Evolutionary conservation across 2,329 filamentous ascomycete genomes (phyloP).

Genomic region (Emergomyces orientalis): DNA sequence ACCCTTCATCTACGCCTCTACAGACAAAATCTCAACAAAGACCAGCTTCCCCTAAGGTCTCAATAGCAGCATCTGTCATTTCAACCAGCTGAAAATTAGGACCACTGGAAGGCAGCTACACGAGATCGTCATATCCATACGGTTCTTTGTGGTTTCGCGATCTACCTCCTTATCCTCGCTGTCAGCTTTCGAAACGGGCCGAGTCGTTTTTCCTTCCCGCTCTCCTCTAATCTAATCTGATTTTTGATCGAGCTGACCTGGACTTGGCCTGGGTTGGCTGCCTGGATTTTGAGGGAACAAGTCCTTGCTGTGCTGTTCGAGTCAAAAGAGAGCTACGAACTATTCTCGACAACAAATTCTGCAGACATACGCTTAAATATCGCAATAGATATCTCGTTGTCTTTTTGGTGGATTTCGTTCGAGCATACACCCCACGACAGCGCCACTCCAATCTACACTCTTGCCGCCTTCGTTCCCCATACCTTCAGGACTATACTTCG

Average conservation of each 20-base stretch:
- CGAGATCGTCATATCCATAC: neutral
- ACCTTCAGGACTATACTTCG: neutral
- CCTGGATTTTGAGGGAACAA: neutral
- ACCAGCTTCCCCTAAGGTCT: neutral
- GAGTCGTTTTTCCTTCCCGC: neutral
- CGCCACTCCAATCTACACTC: neutral
- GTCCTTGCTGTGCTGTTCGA: neutral
- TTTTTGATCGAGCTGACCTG: neutral
- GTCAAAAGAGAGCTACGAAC: neutral
- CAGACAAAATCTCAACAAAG: neutral
- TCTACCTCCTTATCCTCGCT: neutral
- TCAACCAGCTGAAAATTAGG: neutral
- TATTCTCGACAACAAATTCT: neutral
- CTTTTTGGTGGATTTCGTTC: neutral
- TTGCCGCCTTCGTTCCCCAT: neutral
- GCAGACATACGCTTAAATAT: neutral
- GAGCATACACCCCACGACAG: neutral
- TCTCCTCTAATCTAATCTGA: constrained; percentile 3
- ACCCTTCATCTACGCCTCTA: neutral
- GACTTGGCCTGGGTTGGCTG: neutral
- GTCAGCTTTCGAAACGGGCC: neutral
- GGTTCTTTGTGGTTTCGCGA: neutral
- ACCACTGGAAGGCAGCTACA: neutral
- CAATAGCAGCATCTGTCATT: neutral
- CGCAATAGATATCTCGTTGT: neutral